Conservation (phyloP, 768 basidiomycete genomes). For the Kwoniella sp. region DNA sequence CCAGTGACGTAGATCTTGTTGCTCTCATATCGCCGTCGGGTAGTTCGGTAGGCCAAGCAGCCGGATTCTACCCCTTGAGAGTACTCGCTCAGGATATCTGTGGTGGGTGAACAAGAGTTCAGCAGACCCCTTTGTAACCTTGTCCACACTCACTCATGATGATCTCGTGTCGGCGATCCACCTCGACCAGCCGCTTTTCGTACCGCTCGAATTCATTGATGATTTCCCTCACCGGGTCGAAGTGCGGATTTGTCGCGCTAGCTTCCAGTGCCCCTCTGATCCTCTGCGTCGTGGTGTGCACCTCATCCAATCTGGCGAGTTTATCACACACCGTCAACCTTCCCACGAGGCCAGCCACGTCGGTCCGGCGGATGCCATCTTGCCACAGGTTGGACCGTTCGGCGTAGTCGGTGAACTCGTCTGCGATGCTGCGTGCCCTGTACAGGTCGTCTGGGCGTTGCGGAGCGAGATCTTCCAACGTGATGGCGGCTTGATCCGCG, state of each 20-base stretch:
- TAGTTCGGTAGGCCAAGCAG: conserved; percentile 26
- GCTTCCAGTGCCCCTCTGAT: conserved; percentile 19
- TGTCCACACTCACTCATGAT: conserved; percentile 23
- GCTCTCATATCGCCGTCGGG: conserved; percentile 28
- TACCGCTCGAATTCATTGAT: conserved; percentile 22
- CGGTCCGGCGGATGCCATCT: conserved; percentile 3
- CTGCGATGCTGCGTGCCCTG: conserved; percentile 14
- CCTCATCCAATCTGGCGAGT: conserved; percentile 24
- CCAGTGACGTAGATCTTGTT: conserved; percentile 28
- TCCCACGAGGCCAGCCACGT: conserved; percentile 17
- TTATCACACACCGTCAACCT: conserved; percentile 30
- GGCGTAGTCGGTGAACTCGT: conserved; percentile 13
- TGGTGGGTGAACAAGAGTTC: background rate
- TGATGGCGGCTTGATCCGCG: conserved; percentile 17
- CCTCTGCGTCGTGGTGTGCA: conserved; percentile 18
- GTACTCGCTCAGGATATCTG: background rate
- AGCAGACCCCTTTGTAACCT: background rate
- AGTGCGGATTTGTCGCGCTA: conserved; percentile 15
- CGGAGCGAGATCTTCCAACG: conserved; percentile 24
- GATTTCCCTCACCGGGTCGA: conserved; percentile 25
- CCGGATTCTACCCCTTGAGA: conserved; percentile 24
- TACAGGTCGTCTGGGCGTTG: conserved; percentile 10
- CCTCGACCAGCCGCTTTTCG: conserved; percentile 16
- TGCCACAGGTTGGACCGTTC: conserved; percentile 21
- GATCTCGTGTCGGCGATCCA: conserved; percentile 26